Evolutionary conservation across 148 eudicot species (phyloP).

Genomic region (Diospyros lotus): DNA sequence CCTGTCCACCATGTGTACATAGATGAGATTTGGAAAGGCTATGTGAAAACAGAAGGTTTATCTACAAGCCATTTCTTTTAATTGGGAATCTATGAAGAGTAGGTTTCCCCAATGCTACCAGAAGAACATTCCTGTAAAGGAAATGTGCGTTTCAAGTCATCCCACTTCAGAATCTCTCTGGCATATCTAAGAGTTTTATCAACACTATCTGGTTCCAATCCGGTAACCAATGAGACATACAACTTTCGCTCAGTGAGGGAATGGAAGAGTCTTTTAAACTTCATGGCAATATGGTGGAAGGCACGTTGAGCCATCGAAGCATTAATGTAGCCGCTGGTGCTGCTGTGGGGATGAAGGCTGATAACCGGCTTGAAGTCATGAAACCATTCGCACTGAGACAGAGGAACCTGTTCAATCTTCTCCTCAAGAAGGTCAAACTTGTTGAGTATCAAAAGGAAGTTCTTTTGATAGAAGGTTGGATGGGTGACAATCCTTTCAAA

Average conservation of each 20-base stretch:
- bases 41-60: too few species aligned
- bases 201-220: conserved; percentile 57
- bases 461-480: conserved; percentile 36
- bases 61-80: not conserved
- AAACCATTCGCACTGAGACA: conserved; percentile 68
- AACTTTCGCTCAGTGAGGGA: conserved; percentile 54
- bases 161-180: conserved; percentile 73
- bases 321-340: conserved; percentile 18
- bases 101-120: conserved; percentile 46
- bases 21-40: too few species aligned
- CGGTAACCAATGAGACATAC: conserved; percentile 55
- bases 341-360: conserved; percentile 33
- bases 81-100: conserved; percentile 14
- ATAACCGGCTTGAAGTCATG: conserved; percentile 61
- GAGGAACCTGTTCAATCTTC: conserved; percentile 53
- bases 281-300: conserved; percentile 57
- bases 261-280: conserved; percentile 54
- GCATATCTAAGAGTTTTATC: conserved; percentile 57
- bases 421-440: conserved; percentile 75
- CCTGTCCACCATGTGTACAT: too few species aligned
- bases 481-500: conserved; percentile 54
- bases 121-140: conserved; percentile 37
- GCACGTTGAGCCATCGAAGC: conserved; percentile 62
- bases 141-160: conserved; percentile 36
- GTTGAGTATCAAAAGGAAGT: conserved; percentile 66